Percentiles rank a stretch among this genome's conserved stretches.
Evolutionary conservation across 306 rosid species (phyloP).

Genomic region (Malus sylvestris): DNA sequence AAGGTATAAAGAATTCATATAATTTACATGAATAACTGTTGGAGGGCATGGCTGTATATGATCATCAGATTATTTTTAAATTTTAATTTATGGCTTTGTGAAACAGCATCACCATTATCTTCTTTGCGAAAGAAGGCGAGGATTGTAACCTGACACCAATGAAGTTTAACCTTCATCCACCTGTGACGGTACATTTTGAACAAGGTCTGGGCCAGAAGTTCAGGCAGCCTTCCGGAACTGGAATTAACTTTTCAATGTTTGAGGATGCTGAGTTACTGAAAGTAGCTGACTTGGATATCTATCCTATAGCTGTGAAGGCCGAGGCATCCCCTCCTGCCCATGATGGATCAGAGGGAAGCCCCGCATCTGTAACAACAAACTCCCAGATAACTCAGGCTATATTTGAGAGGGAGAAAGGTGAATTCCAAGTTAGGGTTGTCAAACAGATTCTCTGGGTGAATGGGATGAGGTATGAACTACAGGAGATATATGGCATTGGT

Average conservation of each 20-base stretch:
- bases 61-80: conserved; percentile 6
- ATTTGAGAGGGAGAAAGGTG: conserved; percentile 87
- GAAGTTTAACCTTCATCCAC: conserved; percentile 52
- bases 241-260: conserved; percentile 56
- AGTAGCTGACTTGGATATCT: conserved; percentile 49
- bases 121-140: conserved; percentile 92
- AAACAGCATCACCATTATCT: conserved; percentile 68
- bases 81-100: conserved; percentile 23
- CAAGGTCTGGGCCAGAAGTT: conserved; percentile 96
- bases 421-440: conserved; percentile 62
- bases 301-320: conserved; percentile 83
- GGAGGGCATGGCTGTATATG: not conserved
- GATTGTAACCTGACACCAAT: conserved; percentile 61
- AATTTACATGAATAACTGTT: too few species aligned
- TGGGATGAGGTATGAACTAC: conserved; percentile 79
- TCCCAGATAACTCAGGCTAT: conserved; percentile 90
- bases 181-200: conserved; percentile 60
- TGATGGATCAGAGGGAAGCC: conserved; percentile 54
- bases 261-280: conserved; percentile 67
- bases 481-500: conserved; percentile 94
- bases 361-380: conserved; percentile 33
- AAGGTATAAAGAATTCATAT: not conserved
- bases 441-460: conserved; percentile 94
- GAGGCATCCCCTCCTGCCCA: conserved; percentile 45
- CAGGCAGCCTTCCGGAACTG: conserved; percentile 73